A percentile compares a stretch with the other conserved stretches of the same genome.
Evolutionary conservation across 2,329 filamentous ascomycete genomes (phyloP).

Genomic region (Ascosphaera apis): DNA sequence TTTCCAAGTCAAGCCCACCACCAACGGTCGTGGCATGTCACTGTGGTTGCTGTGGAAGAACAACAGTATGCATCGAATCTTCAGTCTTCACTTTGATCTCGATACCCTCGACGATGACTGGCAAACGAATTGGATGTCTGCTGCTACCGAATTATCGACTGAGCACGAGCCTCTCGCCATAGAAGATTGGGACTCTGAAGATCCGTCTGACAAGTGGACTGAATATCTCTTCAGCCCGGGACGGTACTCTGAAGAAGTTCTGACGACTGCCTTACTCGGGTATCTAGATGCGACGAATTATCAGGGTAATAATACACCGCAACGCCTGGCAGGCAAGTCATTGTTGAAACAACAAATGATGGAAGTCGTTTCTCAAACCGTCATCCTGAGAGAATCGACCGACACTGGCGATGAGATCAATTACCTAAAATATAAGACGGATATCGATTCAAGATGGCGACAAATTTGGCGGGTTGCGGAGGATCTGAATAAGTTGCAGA

Average conservation of each 20-base stretch:
- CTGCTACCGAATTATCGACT: conserved; percentile 35
- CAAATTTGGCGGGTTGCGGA: conserved; percentile 68
- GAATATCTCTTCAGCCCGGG: conserved; percentile 63
- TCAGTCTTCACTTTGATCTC: conserved; percentile 50
- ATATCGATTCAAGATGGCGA: conserved; percentile 67
- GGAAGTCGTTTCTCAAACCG: conserved; percentile 44
- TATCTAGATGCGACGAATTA: conserved; percentile 44
- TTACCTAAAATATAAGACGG: conserved; percentile 48
- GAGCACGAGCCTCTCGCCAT: conserved; percentile 31
- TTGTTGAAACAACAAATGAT: conserved; percentile 56
- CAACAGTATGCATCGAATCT: conserved; percentile 54
- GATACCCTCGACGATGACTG: conserved; percentile 39
- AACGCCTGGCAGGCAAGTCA: conserved; percentile 18
- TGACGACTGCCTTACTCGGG: conserved; percentile 64
- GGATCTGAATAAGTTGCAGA: conserved; percentile 66
- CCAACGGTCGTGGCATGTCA: conserved; percentile 32
- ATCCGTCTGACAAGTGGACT: conserved; percentile 68
- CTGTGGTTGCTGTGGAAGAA: conserved; percentile 72
- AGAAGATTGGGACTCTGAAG: conserved; percentile 40
- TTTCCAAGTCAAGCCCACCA: conserved; percentile 37
- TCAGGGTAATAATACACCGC: conserved; percentile 9
- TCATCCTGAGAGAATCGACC: conserved; percentile 37
- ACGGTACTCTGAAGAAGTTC: conserved; percentile 52
- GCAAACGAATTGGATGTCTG: conserved; percentile 45
- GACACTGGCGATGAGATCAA: conserved; percentile 46